phyloP scores from a whole-genome alignment of 2,329 filamentous ascomycete species.

The Stemphylium beticola region DNA sequence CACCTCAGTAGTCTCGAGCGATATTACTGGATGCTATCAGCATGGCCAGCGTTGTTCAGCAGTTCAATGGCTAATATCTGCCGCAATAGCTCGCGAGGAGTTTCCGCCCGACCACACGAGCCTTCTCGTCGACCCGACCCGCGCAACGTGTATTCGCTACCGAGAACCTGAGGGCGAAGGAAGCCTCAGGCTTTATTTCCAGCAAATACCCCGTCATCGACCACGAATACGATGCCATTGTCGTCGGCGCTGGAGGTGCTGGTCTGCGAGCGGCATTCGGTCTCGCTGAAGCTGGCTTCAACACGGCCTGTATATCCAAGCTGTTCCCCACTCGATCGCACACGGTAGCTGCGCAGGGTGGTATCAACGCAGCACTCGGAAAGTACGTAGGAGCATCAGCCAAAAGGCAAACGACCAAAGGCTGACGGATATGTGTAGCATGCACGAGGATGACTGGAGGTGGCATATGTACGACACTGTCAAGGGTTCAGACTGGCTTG shows the following conservation, averaged over 20 bases:
- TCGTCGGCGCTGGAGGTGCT: constrained; percentile 83
- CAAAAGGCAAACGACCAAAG: neutral
- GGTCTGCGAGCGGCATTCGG: constrained; percentile 84
- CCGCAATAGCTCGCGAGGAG: constrained; percentile 65
- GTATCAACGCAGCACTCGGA: constrained; percentile 86
- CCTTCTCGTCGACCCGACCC: constrained; percentile 86
- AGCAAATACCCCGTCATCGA: constrained; percentile 97
- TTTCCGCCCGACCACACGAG: constrained; percentile 70
- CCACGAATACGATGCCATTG: constrained; percentile 98
- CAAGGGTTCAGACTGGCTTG: constrained; percentile 96
- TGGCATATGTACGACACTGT: constrained; percentile 99
- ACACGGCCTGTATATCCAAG: constrained; percentile 86
- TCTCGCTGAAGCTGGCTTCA: constrained; percentile 86
- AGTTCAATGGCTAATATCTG: constrained; percentile 39
- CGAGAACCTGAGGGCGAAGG: constrained; percentile 86
- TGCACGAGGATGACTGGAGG: constrained; percentile 98
- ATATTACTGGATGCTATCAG: neutral
- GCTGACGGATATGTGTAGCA: constrained; percentile 55
- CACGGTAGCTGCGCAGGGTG: constrained; percentile 77
- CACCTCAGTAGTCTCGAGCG: neutral
- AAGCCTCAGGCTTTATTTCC: constrained; percentile 84
- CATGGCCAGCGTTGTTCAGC: neutral
- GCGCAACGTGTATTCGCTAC: constrained; percentile 86
- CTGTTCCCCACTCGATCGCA: constrained; percentile 86
- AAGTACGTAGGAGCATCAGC: constrained; percentile 58